Evolutionary conservation across 768 basidiomycete genomes (phyloP), one percentile per base, ranked within the genome.

Genomic region (Calocera cornea): DNA sequence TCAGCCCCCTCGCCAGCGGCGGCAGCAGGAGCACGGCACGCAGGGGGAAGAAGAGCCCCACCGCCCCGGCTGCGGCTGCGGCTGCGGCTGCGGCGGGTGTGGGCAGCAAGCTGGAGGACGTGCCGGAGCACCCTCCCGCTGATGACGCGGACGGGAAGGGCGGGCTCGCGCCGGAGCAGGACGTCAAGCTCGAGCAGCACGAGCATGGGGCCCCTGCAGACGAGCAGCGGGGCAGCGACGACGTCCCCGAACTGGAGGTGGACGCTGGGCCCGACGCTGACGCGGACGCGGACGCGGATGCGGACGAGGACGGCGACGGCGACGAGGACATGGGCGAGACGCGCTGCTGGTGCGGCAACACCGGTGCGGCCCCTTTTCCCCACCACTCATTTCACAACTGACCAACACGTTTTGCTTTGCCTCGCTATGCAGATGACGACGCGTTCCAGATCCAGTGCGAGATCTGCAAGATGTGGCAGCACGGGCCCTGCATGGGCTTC

Each of bases 401-500:
- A 47, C 19, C 5, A 3, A 3, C 8, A 36, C 47, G 34, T 41
- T 17, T 31, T 16, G 49, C 66, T 65, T 47, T 69, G 38, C 17
- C n/a, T n/a, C n/a, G n/a, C n/a, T n/a, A 67, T 34, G 22, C 73
- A 78, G 91, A 90, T 65, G 79, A 79, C 49, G 91, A 92, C 63
- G 94, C 92, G 76, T 91, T 95, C 79, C 97, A 97, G 92, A 92
- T 97, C 64, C 90, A 93, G 76, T 99, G 95, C 78, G 95, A 98
- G 78, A 87, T 82, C 49, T 99, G 95, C 80, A 90, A 94, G 73
- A 92, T 91, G 66, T 99, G 95, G 95, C 95, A 99, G 78, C 95
- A 99, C 75, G 94, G 94, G 1, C 82, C 87, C 11, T 99, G 97
- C 79, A 92, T 99, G 86, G 95, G 94, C 44, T 90, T 90, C 34